phyloP scores from a whole-genome alignment of 1,284 basidiomycete species.

The Puccinia hordei region DNA sequence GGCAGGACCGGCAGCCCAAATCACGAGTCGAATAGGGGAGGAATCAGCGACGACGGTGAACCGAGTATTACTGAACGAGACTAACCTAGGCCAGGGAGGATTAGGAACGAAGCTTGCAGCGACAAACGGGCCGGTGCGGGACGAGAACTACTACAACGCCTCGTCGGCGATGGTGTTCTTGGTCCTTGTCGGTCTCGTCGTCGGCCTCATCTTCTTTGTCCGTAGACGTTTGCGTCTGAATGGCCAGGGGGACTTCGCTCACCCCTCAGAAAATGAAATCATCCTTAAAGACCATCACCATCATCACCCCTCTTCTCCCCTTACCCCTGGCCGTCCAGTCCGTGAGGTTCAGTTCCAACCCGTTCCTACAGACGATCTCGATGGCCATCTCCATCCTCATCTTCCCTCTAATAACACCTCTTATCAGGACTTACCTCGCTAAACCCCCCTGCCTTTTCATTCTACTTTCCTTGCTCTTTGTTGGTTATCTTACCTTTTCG shows the following conservation, averaged over 20 bases:
- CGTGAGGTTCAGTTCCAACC: not conserved
- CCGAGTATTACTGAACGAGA: slow-evolving; percentile 55
- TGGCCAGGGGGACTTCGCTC: slow-evolving; percentile 29
- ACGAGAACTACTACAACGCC: slow-evolving; percentile 82
- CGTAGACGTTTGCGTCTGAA: slow-evolving; percentile 61
- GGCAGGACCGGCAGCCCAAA: slow-evolving; percentile 70
- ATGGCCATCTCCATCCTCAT: slow-evolving; percentile 1
- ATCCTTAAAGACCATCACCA: not conserved
- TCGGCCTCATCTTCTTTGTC: slow-evolving; percentile 75
- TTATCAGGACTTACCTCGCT: slow-evolving; percentile 11
- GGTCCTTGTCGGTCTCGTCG: slow-evolving; percentile 70
- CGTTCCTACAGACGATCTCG: slow-evolving; percentile 6
- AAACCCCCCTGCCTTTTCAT: not conserved
- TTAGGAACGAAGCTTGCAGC: slow-evolving; percentile 69
- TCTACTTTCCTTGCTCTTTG: no score
- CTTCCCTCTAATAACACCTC: not conserved
- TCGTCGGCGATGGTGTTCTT: slow-evolving; percentile 82
- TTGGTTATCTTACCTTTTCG: no score
- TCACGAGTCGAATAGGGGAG: slow-evolving; percentile 74
- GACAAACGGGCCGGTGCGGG: not conserved
- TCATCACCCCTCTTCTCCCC: not conserved
- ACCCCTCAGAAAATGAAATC: not conserved
- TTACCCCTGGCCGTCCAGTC: no score
- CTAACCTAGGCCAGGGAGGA: slow-evolving; percentile 54
- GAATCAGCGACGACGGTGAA: slow-evolving; percentile 66